Evolutionary conservation across 768 basidiomycete genomes (phyloP).

Genomic region (Trametes maxima): DNA sequence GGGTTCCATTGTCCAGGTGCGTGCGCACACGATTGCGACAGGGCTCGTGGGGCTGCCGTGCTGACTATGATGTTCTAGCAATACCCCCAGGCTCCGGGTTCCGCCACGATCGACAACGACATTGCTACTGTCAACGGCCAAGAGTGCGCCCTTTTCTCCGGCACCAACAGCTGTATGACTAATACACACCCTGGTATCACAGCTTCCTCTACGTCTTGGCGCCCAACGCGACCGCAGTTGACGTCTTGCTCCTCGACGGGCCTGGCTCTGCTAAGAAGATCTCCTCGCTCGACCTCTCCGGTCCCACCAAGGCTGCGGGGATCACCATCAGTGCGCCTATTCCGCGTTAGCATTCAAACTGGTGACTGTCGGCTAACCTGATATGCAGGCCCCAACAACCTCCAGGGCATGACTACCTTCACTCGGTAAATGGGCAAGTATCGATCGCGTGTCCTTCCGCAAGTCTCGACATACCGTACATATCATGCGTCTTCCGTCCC

Average conservation of each 20-base stretch:
- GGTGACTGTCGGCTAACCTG: background rate
- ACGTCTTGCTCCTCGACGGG: conserved; percentile 43
- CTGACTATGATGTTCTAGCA: conserved; percentile 28
- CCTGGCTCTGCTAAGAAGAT: conserved; percentile 39
- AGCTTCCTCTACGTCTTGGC: conserved; percentile 47
- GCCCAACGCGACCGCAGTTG: conserved; percentile 41
- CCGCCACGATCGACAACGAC: conserved; percentile 34
- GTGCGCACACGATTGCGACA: background rate
- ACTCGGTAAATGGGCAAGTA: conserved; percentile 9
- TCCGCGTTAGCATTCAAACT: background rate
- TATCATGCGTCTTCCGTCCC: background rate
- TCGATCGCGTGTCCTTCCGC: background rate
- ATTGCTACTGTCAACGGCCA: conserved; percentile 34
- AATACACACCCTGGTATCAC: background rate
- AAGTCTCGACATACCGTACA: background rate
- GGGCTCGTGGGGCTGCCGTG: background rate
- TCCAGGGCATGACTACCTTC: conserved; percentile 43
- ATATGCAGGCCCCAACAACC: conserved; percentile 34
- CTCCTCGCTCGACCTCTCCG: conserved; percentile 37
- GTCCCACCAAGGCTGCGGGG: conserved; percentile 36
- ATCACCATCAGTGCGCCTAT: conserved; percentile 39
- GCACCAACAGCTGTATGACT: background rate
- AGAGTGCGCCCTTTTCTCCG: conserved; percentile 27
- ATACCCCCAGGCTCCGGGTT: conserved; percentile 22
- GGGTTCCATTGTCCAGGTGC: conserved; percentile 46